Conservation (phyloP, 495 filamentous ascomycete species). For the Neurospora pannonica region DNA sequence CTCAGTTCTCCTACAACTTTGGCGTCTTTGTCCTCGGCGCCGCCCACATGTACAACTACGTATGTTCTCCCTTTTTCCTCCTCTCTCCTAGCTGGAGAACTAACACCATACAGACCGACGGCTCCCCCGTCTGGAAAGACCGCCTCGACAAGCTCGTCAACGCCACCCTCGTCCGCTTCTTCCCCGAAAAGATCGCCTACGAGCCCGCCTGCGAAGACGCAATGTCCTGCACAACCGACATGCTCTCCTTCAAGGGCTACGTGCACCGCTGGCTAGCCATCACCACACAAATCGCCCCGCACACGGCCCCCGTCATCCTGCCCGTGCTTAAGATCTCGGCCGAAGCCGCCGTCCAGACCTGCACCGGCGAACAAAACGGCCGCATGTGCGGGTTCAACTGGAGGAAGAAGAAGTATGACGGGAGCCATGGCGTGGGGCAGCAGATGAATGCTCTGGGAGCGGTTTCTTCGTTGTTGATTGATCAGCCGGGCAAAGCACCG, state of each 20-base stretch:
- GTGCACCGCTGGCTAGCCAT: conserved; percentile 72
- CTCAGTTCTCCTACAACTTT: conserved; percentile 72
- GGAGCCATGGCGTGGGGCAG: conserved; percentile 51
- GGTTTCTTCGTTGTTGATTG: conserved; percentile 45
- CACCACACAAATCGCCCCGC: conserved; percentile 62
- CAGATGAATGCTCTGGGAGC: conserved; percentile 61
- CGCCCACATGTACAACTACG: conserved; percentile 69
- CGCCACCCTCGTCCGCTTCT: conserved; percentile 52
- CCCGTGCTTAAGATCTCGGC: conserved; percentile 56
- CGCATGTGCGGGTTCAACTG: conserved; percentile 65
- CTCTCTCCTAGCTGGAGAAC: background rate
- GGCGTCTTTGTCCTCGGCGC: conserved; percentile 64
- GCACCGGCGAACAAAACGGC: conserved; percentile 47
- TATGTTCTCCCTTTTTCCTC: conserved; percentile 22
- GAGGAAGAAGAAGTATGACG: conserved; percentile 50
- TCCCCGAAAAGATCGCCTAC: conserved; percentile 40
- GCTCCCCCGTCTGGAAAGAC: conserved; percentile 45
- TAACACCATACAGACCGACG: conserved; percentile 40
- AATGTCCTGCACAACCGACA: conserved; percentile 61
- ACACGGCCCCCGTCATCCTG: conserved; percentile 51
- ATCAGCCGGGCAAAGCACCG: conserved; percentile 28
- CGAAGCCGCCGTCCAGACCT: conserved; percentile 58
- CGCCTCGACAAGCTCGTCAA: conserved; percentile 52
- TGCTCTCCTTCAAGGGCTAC: conserved; percentile 81
- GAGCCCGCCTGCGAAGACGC: conserved; percentile 60